Evolutionary conservation across 768 basidiomycete species (phyloP), one percentile per base, ranked within the genome.

Genomic region (Phanerodontia chrysosporium): DNA sequence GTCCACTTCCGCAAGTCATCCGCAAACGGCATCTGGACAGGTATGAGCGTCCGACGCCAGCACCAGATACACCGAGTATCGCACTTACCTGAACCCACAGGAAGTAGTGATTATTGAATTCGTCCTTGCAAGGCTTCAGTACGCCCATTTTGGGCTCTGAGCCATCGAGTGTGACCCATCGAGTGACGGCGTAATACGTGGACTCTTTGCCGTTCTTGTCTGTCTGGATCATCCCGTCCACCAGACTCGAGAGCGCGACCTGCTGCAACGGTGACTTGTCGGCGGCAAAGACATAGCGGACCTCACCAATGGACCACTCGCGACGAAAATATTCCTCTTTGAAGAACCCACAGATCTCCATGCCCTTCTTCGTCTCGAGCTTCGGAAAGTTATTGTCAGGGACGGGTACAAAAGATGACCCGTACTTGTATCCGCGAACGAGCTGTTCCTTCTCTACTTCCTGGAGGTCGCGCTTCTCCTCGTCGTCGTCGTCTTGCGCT

Each of bases 1-100:
- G 83, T 85, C 71, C 92, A 93, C 63, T 85, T 89, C 58, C 94
- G 84, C 54, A 94, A 79, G 65, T 99, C 96, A 69, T 99, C 96
- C 1, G 93, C 93, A 67, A 97, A 98, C 0, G 96, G 96, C 82
- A 98, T 83, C 93, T 95, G 63, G 3, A 9, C 5, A 8, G 14
- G 9, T 3, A 4, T 42, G 12, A 25, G 45, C 8, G 54, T 0
- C 25, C 16, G 28, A 30, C 42, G 30, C 9, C 35, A 28, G 16
- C 45, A 21, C 44, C 29, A 13, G 21, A 22, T 29, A 25, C 42
- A 14, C 30, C 25, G 29, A 24, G 10, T 46, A 29, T n/a, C 35
- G 25, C 27, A 68, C 76, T 46, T 66, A 92, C 95, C 76, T 87
- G 87, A 22, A 83, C 83, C 91, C 89, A 97, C 49, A 93, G 78